phyloP scores from a whole-genome alignment of 2,329 filamentous ascomycete species.

The Sporothrix humicola region DNA sequence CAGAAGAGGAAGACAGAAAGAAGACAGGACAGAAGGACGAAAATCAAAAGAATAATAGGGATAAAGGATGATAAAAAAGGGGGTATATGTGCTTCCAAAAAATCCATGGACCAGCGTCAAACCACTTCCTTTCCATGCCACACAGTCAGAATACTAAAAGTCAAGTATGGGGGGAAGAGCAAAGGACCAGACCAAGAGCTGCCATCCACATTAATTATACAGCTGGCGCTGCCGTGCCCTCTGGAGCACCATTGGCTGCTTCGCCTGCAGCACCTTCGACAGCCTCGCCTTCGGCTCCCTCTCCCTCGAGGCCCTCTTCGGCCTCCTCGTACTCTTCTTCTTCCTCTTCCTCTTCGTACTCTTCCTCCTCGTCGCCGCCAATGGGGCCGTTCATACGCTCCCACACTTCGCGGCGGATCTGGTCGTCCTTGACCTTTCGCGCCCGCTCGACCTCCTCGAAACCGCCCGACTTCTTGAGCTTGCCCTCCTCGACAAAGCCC shows the following conservation, averaged over 20 bases:
- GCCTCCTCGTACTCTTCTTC: slow-evolving; percentile 14
- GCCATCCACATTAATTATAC: slow-evolving; percentile 17
- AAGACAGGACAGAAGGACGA: background rate
- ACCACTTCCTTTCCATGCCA: background rate
- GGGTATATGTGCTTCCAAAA: slow-evolving; percentile 23
- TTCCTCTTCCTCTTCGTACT: background rate
- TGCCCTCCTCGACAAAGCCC: slow-evolving; percentile 85
- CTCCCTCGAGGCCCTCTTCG: slow-evolving; percentile 3
- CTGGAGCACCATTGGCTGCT: slow-evolving; percentile 33
- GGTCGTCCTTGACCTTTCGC: slow-evolving; percentile 83
- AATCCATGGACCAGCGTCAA: slow-evolving; percentile 19
- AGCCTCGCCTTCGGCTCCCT: slow-evolving; percentile 6
- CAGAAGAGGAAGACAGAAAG: background rate
- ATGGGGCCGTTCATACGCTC: slow-evolving; percentile 66
- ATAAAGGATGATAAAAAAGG: slow-evolving; percentile 27
- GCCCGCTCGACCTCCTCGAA: slow-evolving; percentile 91
- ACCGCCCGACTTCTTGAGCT: slow-evolving; percentile 93
- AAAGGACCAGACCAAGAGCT: background rate
- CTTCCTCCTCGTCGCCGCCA: slow-evolving; percentile 19
- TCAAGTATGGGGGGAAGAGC: background rate
- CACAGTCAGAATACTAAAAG: background rate
- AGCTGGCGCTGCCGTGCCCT: background rate
- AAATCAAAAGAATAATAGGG: slow-evolving; percentile 18
- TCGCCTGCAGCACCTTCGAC: background rate
- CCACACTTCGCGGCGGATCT: slow-evolving; percentile 80